Evolutionary conservation across 805 yeast genomes (phyloP).

Genomic region (Wickerhamiella sergipiensis): DNA sequence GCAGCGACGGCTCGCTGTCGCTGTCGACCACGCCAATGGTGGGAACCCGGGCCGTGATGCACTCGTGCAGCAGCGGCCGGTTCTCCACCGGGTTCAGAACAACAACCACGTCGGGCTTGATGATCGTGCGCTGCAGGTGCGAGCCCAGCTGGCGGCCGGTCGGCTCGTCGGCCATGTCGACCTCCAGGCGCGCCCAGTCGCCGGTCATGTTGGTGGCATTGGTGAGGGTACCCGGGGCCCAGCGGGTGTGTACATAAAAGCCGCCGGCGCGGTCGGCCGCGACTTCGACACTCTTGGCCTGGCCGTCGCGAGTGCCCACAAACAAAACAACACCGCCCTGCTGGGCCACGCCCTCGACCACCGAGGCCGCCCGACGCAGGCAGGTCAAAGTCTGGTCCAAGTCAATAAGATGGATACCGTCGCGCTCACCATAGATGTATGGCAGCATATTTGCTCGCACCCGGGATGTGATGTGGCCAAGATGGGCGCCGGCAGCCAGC

Average conservation of each 20-base stretch:
- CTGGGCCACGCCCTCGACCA: constrained; percentile 68
- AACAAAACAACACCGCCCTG: constrained; percentile 76
- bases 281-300: constrained; percentile 54
- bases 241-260: constrained; percentile 66
- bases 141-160: constrained; percentile 45
- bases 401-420: constrained; percentile 85
- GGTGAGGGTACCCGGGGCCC: constrained; percentile 93
- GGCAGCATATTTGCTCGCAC: constrained; percentile 69
- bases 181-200: constrained; percentile 53
- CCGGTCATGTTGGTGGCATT: constrained; percentile 57
- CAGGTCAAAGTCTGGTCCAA: constrained; percentile 66
- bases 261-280: constrained; percentile 73
- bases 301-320: constrained; percentile 75
- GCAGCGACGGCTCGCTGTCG: constrained; percentile 76
- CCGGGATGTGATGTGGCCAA: constrained; percentile 76
- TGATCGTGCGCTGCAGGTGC: constrained; percentile 34
- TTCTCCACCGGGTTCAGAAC: constrained; percentile 80
- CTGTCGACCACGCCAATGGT: constrained; percentile 91
- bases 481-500: constrained; percentile 85
- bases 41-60: constrained; percentile 70
- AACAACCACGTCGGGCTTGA: constrained; percentile 83
- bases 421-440: constrained; percentile 73
- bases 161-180: constrained; percentile 57
- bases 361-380: constrained; percentile 69
- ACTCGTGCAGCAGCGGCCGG: constrained; percentile 67